Evolutionary conservation across 441 rosid species (phyloP).

Genomic region (Rhodomyrtus psidioides): DNA sequence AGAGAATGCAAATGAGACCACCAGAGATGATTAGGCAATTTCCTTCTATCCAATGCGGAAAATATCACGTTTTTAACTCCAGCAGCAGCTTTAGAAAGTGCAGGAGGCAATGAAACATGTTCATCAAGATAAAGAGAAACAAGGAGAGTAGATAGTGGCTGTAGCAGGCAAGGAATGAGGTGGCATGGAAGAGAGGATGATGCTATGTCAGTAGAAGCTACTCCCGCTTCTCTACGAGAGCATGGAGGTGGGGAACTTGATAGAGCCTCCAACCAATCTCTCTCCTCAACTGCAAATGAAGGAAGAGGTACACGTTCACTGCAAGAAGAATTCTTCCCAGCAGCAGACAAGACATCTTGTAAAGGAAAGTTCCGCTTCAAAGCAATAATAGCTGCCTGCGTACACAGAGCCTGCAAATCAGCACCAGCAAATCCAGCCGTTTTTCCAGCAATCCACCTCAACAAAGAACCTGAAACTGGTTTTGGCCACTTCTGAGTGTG

Average conservation of each 20-base stretch:
- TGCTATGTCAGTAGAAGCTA: slow-evolving; percentile 70
- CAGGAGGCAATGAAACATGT: slow-evolving; percentile 67
- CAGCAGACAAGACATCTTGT: slow-evolving; percentile 72
- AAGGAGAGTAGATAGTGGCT: slow-evolving; percentile 61
- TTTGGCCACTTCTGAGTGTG: slow-evolving; percentile 95
- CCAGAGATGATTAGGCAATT: slow-evolving; percentile 53
- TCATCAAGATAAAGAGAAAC: slow-evolving; percentile 77
- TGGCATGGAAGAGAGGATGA: slow-evolving; percentile 81
- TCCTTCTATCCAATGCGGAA: slow-evolving; percentile 49
- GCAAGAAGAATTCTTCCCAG: slow-evolving; percentile 42
- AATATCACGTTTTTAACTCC: slow-evolving; percentile 49
- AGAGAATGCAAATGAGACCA: slow-evolving; percentile 49
- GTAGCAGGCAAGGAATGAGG: slow-evolving; percentile 71
- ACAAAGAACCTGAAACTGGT: slow-evolving; percentile 77
- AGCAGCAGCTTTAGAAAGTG: slow-evolving; percentile 57
- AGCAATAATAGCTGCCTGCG: slow-evolving; percentile 88
- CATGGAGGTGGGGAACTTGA: slow-evolving; percentile 90
- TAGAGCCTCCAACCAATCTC: slow-evolving; percentile 97
- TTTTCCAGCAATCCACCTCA: slow-evolving; percentile 77
- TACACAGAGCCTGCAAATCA: slow-evolving; percentile 96
- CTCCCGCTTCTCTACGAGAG: slow-evolving; percentile 94
- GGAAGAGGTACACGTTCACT: slow-evolving; percentile 69
- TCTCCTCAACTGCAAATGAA: slow-evolving; percentile 73
- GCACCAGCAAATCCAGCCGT: slow-evolving; percentile 99
- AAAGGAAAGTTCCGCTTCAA: slow-evolving; percentile 93